Conservation (phyloP, 2,329 filamentous ascomycete genomes). For the Cercospora nicotianae region DNA sequence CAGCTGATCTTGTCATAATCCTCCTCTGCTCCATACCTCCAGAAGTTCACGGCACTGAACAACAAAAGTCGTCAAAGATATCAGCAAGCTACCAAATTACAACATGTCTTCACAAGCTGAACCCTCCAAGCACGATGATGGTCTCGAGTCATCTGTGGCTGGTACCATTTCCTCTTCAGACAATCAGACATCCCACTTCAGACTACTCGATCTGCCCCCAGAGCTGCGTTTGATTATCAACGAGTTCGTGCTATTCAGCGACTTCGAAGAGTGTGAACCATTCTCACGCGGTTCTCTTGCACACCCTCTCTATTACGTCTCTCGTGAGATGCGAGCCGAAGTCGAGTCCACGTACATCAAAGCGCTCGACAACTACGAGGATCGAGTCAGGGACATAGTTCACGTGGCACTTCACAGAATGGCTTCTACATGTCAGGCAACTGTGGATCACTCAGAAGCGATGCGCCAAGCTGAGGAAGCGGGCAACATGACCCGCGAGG, state of each 20-base stretch:
- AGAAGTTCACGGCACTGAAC: neutral
- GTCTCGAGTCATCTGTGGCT: neutral
- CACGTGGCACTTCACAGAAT: neutral
- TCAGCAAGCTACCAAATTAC: neutral
- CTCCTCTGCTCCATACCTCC: neutral
- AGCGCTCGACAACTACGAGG: neutral
- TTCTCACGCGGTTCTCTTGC: neutral
- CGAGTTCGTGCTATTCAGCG: neutral
- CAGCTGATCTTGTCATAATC: neutral
- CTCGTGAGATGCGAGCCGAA: neutral
- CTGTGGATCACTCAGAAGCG: neutral
- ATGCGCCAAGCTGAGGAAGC: neutral
- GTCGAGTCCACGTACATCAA: neutral
- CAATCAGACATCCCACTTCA: neutral
- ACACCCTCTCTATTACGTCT: neutral
- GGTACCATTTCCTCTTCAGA: neutral
- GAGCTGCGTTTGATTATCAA: neutral
- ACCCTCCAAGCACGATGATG: neutral
- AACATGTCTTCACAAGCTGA: neutral
- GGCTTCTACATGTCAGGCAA: neutral
- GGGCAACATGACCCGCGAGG: neutral
- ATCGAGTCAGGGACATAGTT: neutral
- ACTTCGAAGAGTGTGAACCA: neutral
- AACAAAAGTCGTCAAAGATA: neutral
- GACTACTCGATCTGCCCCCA: neutral